These are phyloP conservation scores for Alternaria longipes DNA, from an alignment of 2,329 filamentous ascomycete species.

Conservation along the genomic window DNA sequence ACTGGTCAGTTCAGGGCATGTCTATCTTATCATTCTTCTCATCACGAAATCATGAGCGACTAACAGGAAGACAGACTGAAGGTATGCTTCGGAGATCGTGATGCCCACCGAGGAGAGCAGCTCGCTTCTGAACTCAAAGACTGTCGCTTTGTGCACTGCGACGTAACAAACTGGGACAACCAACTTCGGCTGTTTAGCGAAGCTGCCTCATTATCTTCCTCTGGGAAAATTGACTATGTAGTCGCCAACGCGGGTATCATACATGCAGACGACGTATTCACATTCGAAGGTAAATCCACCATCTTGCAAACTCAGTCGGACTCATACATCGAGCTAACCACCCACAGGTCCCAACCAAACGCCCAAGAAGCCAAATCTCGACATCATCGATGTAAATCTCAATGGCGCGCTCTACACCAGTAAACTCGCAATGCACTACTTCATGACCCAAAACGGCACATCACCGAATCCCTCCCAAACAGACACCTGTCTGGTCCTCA, in stretches of 20 bases:
- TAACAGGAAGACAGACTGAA: neutral
- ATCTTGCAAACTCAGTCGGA: neutral
- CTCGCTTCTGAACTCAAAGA: neutral
- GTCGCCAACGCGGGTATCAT: conserved; percentile 22
- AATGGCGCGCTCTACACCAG: conserved; percentile 7
- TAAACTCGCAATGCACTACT: conserved; percentile 20
- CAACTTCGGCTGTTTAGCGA: conserved; percentile 12
- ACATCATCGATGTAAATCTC: conserved; percentile 11
- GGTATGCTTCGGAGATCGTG: neutral
- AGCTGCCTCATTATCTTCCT: neutral
- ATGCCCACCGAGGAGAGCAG: neutral
- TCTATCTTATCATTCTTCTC: no score
- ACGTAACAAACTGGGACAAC: conserved; percentile 21
- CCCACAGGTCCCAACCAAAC: neutral
- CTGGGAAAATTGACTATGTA: conserved; percentile 10
- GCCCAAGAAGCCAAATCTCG: conserved; percentile 5
- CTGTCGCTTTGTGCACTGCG: conserved; percentile 11
- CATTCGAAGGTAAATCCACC: conserved; percentile 11
- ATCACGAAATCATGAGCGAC: neutral
- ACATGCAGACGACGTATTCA: conserved; percentile 15
- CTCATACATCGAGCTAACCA: neutral
- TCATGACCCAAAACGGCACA: conserved; percentile 9
- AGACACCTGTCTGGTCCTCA: conserved; percentile 21
- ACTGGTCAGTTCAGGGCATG: no score
- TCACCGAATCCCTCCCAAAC: conserved; percentile 1